phyloP scores from a whole-genome alignment of 2,329 filamentous ascomycete genomes.

The Hypoxylon sp. region DNA sequence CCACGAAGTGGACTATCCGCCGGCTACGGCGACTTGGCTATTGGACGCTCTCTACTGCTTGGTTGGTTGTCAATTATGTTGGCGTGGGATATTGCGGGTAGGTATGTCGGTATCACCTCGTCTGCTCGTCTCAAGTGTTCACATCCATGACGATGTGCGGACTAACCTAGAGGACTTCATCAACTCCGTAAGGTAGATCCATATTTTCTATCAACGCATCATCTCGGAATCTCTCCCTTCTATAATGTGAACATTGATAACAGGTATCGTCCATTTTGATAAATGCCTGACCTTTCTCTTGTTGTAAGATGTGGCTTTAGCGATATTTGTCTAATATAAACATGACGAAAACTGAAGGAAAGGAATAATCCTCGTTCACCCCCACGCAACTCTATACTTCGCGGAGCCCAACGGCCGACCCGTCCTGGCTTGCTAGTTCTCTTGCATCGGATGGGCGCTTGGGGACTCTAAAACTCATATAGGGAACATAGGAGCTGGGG shows the following conservation, averaged over 20 bases:
- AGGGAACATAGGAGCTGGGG: conserved; percentile 49
- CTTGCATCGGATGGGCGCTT: conserved; percentile 31
- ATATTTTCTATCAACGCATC: conserved; percentile 14
- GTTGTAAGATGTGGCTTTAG: conserved; percentile 6
- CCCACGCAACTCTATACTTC: conserved; percentile 14
- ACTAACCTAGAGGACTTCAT: neutral
- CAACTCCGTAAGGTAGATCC: conserved; percentile 8
- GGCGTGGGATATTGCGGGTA: neutral
- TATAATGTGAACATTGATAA: conserved; percentile 5
- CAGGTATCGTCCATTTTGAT: conserved; percentile 12
- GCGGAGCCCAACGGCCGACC: conserved; percentile 17
- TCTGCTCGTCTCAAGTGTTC: conserved; percentile 6
- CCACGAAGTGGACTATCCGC: conserved; percentile 11
- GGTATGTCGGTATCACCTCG: neutral
- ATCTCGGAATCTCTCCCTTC: conserved; percentile 1
- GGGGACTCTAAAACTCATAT: conserved; percentile 49
- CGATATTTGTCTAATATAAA: conserved; percentile 9
- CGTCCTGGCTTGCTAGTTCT: conserved; percentile 16
- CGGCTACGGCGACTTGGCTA: conserved; percentile 1
- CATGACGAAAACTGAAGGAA: conserved; percentile 2
- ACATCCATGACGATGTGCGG: neutral
- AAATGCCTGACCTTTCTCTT: conserved; percentile 1
- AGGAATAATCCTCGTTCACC: neutral
- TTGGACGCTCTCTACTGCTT: conserved; percentile 14
- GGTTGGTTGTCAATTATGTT: conserved; percentile 6